Base-by-base conservation (phyloP, 1,284 basidiomycete species). In the Caloboletus firmus region DNA sequence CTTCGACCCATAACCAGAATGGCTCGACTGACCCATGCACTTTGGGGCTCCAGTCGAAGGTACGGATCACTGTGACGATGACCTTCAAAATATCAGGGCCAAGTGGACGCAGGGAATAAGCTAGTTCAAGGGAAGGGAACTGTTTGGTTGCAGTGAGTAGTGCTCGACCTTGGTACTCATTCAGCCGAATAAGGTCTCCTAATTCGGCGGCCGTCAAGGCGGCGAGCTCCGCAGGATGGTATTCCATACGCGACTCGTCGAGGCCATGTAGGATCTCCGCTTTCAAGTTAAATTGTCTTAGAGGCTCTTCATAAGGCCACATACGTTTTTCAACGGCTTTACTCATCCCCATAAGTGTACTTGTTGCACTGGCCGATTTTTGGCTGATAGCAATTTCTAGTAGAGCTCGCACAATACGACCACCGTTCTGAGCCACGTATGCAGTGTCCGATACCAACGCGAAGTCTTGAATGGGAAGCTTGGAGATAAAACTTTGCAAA, bases 1-100 rank as follows among this genome's bases (percentile, higher is more conserved):
- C 93, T 74, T 99, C 95, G 7, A 98, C 77, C 96, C 97, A 99
- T 45, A 99, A 73, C 85, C 94, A 97, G 74, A 99, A 98, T 1
- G 93, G 89, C 70, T 99, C 93, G 0, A 79, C 76, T 4, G 75
- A 77, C 1, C 90, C 91, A 60, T 97, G 95, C 5, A 88, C 65
- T 67, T 84, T 89, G 30, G 77, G 67, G 62, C 79, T 91, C 97
- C 97, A 99, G n/a, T 80, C 82, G 68, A 99, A 99, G 10, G 79
- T 73, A 22, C 85, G 83, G 20, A 74, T 75, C 36, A 94, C 77
- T 1, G 74, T 77, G 39, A 95, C 79, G 4, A 79, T 78, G 45
- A 99, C 83, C 61, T 87, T 89, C 37, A 99, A 81, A 20, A 97
- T 80, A 67, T 96, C 92, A 53, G 86, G 80, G 15, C 88, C 89